Conservation (phyloP, 139 green algal genomes). For the Parachlorella kessleri region DNA sequence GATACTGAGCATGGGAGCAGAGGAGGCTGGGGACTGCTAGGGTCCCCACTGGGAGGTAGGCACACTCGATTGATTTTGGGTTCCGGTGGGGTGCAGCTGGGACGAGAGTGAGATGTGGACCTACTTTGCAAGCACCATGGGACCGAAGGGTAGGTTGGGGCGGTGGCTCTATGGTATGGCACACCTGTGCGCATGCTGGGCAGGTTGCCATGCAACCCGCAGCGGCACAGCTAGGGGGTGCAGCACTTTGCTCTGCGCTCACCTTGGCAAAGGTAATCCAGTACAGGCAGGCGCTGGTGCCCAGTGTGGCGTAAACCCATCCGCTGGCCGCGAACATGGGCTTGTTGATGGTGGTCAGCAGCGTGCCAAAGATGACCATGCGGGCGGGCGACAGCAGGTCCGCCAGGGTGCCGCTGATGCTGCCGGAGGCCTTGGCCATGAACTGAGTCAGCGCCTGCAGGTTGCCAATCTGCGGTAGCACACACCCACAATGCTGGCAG, state of each 20-base stretch:
- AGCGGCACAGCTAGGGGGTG: no score
- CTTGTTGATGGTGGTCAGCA: conserved; percentile 82
- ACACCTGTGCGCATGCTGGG: no score
- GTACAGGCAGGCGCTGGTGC: conserved; percentile 62
- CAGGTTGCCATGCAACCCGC: no score
- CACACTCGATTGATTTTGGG: no score
- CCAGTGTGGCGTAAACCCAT: conserved; percentile 60
- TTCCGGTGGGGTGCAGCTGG: no score
- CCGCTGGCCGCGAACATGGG: conserved; percentile 79
- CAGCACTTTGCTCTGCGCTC: background rate
- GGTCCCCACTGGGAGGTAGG: no score
- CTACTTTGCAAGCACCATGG: no score
- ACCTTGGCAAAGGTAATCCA: conserved; percentile 81
- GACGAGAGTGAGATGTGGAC: no score
- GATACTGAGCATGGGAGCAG: no score
- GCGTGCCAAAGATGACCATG: conserved; percentile 82
- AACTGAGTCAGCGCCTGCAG: conserved; percentile 82
- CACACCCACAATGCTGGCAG: no score
- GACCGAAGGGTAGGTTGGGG: no score
- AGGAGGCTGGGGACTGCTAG: background rate
- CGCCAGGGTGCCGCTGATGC: conserved; percentile 65
- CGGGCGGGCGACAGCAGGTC: conserved; percentile 76
- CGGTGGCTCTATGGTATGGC: no score
- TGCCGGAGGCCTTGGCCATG: conserved; percentile 76
- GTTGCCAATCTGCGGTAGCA: conserved; percentile 84